These are phyloP conservation scores for Epichloe brachyelytri DNA, from an alignment of 2,329 filamentous ascomycete genomes.

Conservation along the genomic window DNA sequence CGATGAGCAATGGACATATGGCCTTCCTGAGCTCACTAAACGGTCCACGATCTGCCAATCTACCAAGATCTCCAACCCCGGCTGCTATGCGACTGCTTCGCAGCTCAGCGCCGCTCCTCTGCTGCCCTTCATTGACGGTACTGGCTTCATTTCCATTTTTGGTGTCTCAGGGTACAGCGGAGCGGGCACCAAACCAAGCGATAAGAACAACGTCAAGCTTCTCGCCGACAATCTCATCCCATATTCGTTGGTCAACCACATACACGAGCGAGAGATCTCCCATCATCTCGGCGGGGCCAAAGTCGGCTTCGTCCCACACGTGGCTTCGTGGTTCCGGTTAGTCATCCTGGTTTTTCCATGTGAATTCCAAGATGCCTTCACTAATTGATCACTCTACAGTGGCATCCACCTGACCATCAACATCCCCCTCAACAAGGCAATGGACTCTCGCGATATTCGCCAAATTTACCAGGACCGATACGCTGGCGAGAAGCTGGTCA, in stretches of 20 bases:
- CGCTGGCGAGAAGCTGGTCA: conserved; percentile 88
- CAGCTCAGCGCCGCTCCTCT: conserved; percentile 82
- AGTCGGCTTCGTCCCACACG: conserved; percentile 84
- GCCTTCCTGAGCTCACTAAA: conserved; percentile 73
- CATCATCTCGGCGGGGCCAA: conserved; percentile 53
- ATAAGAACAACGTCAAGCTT: conserved; percentile 78
- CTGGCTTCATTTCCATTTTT: conserved; percentile 63
- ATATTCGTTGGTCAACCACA: conserved; percentile 69
- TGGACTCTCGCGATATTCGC: conserved; percentile 84
- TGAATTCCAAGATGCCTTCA: background rate
- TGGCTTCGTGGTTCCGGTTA: conserved; percentile 72
- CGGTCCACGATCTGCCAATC: conserved; percentile 65
- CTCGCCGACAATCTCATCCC: conserved; percentile 66
- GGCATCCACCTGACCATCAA: conserved; percentile 88
- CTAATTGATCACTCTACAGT: conserved; percentile 27
- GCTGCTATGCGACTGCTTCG: conserved; percentile 88
- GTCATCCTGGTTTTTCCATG: background rate
- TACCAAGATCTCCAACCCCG: conserved; percentile 79
- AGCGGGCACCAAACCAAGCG: conserved; percentile 84
- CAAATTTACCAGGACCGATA: conserved; percentile 94
- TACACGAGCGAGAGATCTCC: conserved; percentile 87
- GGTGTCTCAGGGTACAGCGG: conserved; percentile 91
- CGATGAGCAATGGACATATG: conserved; percentile 69
- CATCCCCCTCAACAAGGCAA: conserved; percentile 72
- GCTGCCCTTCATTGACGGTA: conserved; percentile 43